Evolutionary conservation across 2,329 filamentous ascomycete species (phyloP).

Genomic region (Monosporascus sp.): DNA sequence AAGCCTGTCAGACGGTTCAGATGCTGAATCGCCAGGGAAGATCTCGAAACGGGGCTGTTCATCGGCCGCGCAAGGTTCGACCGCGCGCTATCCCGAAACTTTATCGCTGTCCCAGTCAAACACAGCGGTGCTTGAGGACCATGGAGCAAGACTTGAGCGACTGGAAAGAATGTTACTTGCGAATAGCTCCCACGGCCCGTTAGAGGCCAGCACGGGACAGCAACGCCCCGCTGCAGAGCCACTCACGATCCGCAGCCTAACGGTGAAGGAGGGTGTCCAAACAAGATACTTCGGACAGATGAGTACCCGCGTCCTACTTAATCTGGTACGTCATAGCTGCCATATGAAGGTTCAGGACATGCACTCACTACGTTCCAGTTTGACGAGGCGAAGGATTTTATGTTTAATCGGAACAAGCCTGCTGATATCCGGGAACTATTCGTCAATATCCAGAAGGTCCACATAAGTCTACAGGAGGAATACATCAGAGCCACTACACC

Average conservation of each 20-base stretch:
- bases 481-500: conserved; percentile 42
- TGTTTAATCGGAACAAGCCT: conserved; percentile 37
- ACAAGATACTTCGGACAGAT: conserved; percentile 51
- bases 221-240: conserved; percentile 31
- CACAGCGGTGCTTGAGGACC: conserved; percentile 38
- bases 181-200: conserved; percentile 30
- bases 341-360: background rate
- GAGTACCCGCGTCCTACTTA: conserved; percentile 47
- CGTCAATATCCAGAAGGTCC: conserved; percentile 39
- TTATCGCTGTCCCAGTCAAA: conserved; percentile 21
- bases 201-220: conserved; percentile 14
- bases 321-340: conserved; percentile 38
- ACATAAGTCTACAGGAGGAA: conserved; percentile 43
- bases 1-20: conserved; percentile 46
- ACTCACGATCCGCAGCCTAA: conserved; percentile 44
- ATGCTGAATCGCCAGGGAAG: conserved; percentile 25
- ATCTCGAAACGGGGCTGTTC: conserved; percentile 18
- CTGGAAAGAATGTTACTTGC: conserved; percentile 46
- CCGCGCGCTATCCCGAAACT: conserved; percentile 25
- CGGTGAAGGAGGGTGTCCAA: conserved; percentile 42
- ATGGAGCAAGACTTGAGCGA: conserved; percentile 45
- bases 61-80: conserved; percentile 4
- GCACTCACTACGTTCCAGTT: conserved; percentile 33
- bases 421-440: conserved; percentile 39
- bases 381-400: conserved; percentile 47